Evolutionary conservation across 345 rosid genomes (phyloP), one percentile per base, ranked within the genome.

Genomic region (Orychophragmus violaceus): DNA sequence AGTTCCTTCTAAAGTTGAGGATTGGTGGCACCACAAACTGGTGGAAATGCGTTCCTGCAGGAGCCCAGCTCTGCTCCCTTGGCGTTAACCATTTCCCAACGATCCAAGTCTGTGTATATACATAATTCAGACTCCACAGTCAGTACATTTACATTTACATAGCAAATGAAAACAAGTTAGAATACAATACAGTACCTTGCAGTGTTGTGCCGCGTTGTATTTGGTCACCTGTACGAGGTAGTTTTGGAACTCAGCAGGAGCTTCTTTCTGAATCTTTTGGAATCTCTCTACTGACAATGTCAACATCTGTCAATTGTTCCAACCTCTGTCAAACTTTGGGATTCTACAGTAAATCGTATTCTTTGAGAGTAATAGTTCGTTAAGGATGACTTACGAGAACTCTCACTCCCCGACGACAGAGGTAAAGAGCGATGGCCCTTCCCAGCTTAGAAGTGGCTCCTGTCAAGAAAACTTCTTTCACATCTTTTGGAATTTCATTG

Each of bases 381-480:
- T 9, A 39, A 28, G 21, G 33, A 42, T 28, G 9, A 77, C 93
- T 82, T 81, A 95, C 99, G 14, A 91, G 90, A 58, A 95, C 95
- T 73, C 94, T 78, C 0, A 91, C 87, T 80, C 80, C 82, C 68
- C 73, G 84, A 29, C 72, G 84, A 78, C 96, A 89, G 13, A 95
- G 99, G 66, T 95, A 86, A 24, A 95, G 97, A 10, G 97, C 95
- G 57, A 95, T 87, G 24, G 97, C 99, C 80, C 99, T 76, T 37
- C 99, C 99, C 8, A 95, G 94, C 80, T 95, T 95, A 59, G 98
- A 95, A 80, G 99, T 95, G 33, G 98, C 98, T 60, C 99, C 99
- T 0, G 97, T 83, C 70, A 95, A 69, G 78, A 95, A 91, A 41
- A 95, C 96, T 71, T 91, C 96, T 63, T 80, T 70, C 12, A 87